Conservation (phyloP, 176 grass and related monocot species). For the Bromus sterilis region DNA sequence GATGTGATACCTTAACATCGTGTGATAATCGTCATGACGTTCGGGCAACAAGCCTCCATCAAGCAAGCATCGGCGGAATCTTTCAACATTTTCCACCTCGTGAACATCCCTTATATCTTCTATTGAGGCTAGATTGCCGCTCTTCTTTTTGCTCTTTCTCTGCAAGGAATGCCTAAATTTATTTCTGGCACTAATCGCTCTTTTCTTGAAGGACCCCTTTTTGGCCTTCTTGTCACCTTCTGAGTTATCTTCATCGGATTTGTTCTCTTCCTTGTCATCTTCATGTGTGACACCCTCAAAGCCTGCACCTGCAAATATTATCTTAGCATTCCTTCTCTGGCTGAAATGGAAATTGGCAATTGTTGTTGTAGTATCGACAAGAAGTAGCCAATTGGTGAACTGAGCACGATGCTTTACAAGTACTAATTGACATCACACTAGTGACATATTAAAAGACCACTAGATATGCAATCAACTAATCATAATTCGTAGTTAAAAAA, state of each 20-base stretch:
- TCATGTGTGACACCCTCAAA: constrained; percentile 26
- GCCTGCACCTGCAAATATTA: constrained; percentile 25
- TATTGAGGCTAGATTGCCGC: constrained; percentile 37
- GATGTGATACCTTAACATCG: constrained; percentile 63
- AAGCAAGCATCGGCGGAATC: constrained; percentile 49
- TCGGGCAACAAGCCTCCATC: constrained; percentile 62
- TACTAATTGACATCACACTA: not conserved
- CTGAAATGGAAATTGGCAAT: not conserved
- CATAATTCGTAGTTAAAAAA: not conserved
- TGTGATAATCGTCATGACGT: constrained; percentile 71
- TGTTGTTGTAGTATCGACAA: not conserved
- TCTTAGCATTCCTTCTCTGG: not conserved
- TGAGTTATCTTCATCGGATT: constrained; percentile 62
- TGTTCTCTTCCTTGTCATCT: constrained; percentile 48
- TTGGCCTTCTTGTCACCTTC: constrained; percentile 65
- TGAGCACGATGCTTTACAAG: not conserved
- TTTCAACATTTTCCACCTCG: constrained; percentile 66
- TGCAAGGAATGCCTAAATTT: constrained; percentile 79
- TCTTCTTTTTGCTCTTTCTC: constrained; percentile 54
- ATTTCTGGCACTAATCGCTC: constrained; percentile 55
- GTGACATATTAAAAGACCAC: not conserved
- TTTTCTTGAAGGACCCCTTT: constrained; percentile 68
- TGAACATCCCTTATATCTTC: constrained; percentile 61
- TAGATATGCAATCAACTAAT: not conserved
- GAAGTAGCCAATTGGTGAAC: not conserved